Conservation (phyloP, 345 rosid genomes). For the Corchorus olitorius region DNA sequence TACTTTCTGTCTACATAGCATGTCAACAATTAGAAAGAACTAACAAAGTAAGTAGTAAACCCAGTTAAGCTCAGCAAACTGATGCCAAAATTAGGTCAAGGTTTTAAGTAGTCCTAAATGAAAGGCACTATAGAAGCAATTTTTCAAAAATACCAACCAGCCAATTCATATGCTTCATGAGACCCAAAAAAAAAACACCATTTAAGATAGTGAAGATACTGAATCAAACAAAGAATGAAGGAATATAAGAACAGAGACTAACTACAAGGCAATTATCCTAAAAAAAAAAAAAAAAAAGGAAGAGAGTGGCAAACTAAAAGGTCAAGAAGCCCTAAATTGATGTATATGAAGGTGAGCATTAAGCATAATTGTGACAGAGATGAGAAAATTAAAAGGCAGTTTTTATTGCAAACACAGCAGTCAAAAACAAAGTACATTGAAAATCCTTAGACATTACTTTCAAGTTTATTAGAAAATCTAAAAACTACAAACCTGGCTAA, state of each 20-base stretch:
- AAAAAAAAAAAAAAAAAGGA: no score
- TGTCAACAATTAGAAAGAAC: background rate
- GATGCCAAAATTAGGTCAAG: background rate
- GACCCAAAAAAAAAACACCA: background rate
- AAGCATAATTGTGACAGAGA: background rate
- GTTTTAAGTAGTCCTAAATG: background rate
- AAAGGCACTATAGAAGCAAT: background rate
- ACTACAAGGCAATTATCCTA: background rate
- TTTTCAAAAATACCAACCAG: background rate
- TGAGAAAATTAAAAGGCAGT: background rate
- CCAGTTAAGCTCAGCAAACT: background rate
- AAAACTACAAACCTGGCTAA: constrained; percentile 1
- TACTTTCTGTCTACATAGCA: background rate
- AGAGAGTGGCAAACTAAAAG: no score
- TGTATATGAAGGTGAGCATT: background rate
- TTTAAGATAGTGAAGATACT: background rate
- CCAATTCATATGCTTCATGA: background rate
- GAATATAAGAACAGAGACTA: background rate
- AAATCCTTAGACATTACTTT: background rate
- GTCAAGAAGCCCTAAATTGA: background rate
- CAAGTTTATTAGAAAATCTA: background rate
- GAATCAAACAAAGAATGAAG: background rate
- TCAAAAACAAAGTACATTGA: background rate
- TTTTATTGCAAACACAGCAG: background rate
- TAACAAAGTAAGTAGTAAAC: background rate